phyloP scores from a whole-genome alignment of 1,284 basidiomycete genomes.

The Trichosporon sp. region DNA sequence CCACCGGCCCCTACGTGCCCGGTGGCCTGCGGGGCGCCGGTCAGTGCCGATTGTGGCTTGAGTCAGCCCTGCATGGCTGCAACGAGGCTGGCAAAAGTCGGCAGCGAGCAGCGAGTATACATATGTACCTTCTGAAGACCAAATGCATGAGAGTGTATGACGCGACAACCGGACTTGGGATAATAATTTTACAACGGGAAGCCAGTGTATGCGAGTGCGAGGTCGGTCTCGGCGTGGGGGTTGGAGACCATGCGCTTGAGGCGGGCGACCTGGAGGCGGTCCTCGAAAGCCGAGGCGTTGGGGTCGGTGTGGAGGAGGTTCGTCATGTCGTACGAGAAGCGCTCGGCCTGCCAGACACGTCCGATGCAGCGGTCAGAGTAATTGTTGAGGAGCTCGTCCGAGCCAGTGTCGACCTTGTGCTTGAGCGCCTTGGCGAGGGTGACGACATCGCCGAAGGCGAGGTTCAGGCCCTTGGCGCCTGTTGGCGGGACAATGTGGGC shows the following conservation, averaged over 20 bases:
- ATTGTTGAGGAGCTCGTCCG: conserved; percentile 27
- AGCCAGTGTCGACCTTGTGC: conserved; percentile 31
- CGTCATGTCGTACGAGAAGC: conserved; percentile 36
- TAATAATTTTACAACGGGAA: conserved; percentile 30
- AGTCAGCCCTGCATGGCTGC: not conserved
- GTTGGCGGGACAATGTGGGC: conserved; percentile 35
- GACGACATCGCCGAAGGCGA: conserved; percentile 33
- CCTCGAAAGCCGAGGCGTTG: conserved; percentile 24
- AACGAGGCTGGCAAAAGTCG: not conserved
- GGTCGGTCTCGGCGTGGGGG: conserved; percentile 27
- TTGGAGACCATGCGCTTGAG: conserved; percentile 30
- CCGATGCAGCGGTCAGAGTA: conserved; percentile 32
- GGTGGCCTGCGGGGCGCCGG: conserved; percentile 9
- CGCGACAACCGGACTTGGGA: not conserved
- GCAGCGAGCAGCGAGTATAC: too few species aligned
- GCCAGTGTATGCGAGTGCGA: conserved; percentile 33
- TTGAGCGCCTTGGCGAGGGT: conserved; percentile 33
- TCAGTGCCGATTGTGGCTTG: conserved; percentile 6
- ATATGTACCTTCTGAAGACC: conserved; percentile 3
- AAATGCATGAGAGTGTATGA: conserved; percentile 6
- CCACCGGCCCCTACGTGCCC: not conserved
- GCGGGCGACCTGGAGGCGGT: conserved; percentile 31
- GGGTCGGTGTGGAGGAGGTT: conserved; percentile 34
- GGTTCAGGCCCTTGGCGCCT: conserved; percentile 35
- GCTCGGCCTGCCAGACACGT: conserved; percentile 36